Conservation (phyloP, 257 asterid species). For the Solanum chaucha region DNA sequence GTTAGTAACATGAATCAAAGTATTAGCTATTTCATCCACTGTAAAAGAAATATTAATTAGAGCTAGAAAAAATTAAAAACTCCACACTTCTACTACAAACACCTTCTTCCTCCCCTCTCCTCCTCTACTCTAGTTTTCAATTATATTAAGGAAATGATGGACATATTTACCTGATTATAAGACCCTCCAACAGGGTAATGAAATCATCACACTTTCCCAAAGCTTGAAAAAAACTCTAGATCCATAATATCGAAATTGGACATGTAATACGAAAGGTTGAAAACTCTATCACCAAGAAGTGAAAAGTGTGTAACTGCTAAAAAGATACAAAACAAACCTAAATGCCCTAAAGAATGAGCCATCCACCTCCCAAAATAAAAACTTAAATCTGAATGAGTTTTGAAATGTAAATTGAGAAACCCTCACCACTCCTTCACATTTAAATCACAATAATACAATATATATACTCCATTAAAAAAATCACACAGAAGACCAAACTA, state of each 20-base stretch:
- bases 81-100: too few relatives aligned
- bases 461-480: too few relatives aligned
- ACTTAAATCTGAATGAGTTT: neutral
- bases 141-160: neutral
- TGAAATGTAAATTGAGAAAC: neutral
- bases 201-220: constrained; percentile 87
- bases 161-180: constrained; percentile 55
- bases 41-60: too few relatives aligned
- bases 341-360: constrained; percentile 75
- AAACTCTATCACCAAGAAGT: constrained; percentile 18
- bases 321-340: constrained; percentile 79
- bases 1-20: too few relatives aligned
- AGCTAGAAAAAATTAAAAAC: too few relatives aligned
- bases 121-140: neutral
- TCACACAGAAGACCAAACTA: too few relatives aligned
- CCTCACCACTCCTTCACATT: neutral
- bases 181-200: constrained; percentile 79
- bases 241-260: constrained; percentile 82
- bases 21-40: too few relatives aligned
- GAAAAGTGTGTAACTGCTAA: constrained; percentile 24
- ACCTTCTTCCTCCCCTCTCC: too few relatives aligned
- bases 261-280: constrained; percentile 64
- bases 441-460: neutral
- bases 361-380: neutral
- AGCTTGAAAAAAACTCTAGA: constrained; percentile 89